Conservation (phyloP, 1,284 basidiomycete genomes). For the Austropuccinia psidii region DNA sequence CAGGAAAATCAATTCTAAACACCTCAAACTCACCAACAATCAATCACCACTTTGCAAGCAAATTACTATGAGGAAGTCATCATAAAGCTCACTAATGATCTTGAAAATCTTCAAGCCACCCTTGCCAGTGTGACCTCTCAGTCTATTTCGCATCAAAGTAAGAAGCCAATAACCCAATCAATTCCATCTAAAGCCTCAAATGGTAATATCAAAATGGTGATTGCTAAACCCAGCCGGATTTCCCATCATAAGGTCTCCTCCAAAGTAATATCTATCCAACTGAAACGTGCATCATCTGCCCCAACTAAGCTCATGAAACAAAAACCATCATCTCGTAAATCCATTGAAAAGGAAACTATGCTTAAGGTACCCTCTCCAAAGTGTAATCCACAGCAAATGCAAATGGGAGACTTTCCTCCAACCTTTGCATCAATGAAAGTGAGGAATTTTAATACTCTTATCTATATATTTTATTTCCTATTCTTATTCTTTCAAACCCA, state of each 20-base stretch:
- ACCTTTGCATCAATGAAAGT: not conserved
- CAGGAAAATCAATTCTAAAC: no score
- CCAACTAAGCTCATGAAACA: not conserved
- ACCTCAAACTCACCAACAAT: not conserved
- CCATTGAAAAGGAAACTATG: not conserved
- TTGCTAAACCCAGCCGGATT: not conserved
- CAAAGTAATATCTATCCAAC: no score
- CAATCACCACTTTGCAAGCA: not conserved
- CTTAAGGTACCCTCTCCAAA: not conserved
- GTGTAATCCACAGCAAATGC: not conserved
- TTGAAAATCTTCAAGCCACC: not conserved
- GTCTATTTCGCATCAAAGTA: not conserved
- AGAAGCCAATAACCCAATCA: not conserved
- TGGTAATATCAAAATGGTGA: not conserved
- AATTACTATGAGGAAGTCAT: not conserved
- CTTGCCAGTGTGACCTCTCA: not conserved
- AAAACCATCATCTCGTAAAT: not conserved
- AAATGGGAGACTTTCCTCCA: not conserved
- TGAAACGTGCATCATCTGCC: not conserved
- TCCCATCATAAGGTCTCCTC: no score
- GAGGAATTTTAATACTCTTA: not conserved
- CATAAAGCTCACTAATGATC: not conserved
- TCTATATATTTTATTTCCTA: not conserved
- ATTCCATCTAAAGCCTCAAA: no score
- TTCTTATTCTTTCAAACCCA: not conserved